These are phyloP conservation scores for Fusarium pininemorale DNA, from an alignment of 2,329 filamentous ascomycete genomes.

Conservation along the genomic window DNA sequence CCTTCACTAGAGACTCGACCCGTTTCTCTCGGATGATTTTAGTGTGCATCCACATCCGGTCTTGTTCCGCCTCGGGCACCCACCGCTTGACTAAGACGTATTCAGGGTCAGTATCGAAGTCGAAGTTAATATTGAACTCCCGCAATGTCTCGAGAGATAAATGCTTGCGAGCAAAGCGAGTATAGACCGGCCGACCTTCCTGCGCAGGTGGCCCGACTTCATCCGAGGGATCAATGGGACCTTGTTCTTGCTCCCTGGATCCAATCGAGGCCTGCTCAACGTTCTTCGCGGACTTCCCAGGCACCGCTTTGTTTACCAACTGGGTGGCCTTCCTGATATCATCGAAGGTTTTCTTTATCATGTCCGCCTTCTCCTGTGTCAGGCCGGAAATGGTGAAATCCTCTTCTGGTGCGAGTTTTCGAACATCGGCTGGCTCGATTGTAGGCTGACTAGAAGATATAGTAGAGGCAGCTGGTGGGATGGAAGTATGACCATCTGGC, in stretches of 20 bases:
- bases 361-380: too few species aligned
- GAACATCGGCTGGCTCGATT: too few species aligned
- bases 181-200: neutral
- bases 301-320: rapidly evolving
- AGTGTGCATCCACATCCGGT: neutral
- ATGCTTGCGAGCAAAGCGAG: neutral
- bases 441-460: rapidly evolving
- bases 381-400: too few species aligned
- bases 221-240: rapidly evolving
- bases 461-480: neutral
- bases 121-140: neutral
- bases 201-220: neutral
- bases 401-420: rapidly evolving
- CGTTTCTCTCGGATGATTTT: neutral
- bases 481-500: rapidly evolving
- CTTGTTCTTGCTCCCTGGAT: rapidly evolving
- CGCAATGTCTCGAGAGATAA: neutral
- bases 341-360: too few species aligned
- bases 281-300: too few species aligned
- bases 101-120: neutral
- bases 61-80: neutral
- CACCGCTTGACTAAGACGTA: neutral
- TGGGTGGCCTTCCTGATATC: rapidly evolving
- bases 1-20: rapidly evolving
- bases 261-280: neutral